A percentile compares a stretch with the other conserved stretches of the same genome.
These are phyloP conservation scores for Heritiera littoralis DNA, from an alignment of 345 rosid species.

Conservation along the genomic window DNA sequence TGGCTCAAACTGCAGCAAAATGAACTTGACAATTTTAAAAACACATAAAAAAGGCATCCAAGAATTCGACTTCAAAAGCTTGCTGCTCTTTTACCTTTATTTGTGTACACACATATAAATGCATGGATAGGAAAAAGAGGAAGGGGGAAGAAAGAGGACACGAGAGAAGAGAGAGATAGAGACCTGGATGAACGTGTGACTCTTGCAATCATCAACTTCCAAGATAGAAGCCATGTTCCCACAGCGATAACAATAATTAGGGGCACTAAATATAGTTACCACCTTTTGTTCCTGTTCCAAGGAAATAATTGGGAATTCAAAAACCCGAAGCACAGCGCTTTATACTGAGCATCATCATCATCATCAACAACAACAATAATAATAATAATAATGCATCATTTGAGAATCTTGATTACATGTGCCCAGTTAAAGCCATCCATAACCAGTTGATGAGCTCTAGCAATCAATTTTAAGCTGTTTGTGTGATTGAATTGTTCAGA, in stretches of 20 bases:
- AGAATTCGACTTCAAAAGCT: background rate
- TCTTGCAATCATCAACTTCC: constrained; percentile 93
- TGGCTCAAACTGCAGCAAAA: constrained; percentile 79
- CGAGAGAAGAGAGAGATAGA: background rate
- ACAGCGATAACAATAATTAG: constrained; percentile 97
- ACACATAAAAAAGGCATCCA: background rate
- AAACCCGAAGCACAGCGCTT: constrained; percentile 3
- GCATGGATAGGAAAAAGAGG: background rate
- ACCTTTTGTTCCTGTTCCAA: constrained; percentile 93
- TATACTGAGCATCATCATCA: background rate
- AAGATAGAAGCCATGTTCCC: constrained; percentile 99
- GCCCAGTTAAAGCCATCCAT: constrained; percentile 99
- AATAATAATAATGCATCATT: background rate
- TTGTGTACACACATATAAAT: background rate
- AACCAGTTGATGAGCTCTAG: constrained; percentile 97
- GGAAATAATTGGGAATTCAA: constrained; percentile 18
- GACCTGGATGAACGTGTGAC: constrained; percentile 94
- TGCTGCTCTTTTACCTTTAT: background rate
- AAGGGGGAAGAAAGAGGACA: constrained; percentile 8
- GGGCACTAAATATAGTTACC: constrained; percentile 96
- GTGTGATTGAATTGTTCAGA: constrained; percentile 96
- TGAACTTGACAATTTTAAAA: constrained; percentile 1
- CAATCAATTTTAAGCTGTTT: constrained; percentile 84
- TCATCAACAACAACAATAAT: no score
- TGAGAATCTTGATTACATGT: constrained; percentile 53